Percentiles rank a stretch among this genome's conserved stretches.
phyloP scores from a whole-genome alignment of 306 rosid genomes.

The Calophaca sinica region DNA sequence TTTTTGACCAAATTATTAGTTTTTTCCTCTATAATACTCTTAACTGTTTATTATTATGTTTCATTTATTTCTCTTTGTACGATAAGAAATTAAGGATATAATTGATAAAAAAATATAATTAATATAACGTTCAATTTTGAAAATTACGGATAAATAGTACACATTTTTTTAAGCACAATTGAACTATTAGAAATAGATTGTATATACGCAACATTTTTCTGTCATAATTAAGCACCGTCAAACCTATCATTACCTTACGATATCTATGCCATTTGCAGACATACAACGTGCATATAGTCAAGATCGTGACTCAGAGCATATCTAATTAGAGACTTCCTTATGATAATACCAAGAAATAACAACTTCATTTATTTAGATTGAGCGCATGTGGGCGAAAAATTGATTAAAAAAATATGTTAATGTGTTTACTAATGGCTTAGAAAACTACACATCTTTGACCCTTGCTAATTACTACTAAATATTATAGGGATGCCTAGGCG shows the following conservation, averaged over 20 bases:
- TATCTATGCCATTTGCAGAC: conserved; percentile 7
- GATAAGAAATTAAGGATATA: too few species aligned
- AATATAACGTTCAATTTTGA: too few species aligned
- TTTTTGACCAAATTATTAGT: too few species aligned
- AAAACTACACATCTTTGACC: conserved; percentile 35
- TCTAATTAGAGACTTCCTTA: not conserved
- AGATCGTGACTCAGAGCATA: not conserved
- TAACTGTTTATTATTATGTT: too few species aligned
- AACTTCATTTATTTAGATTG: conserved; percentile 8
- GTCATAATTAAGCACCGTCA: conserved; percentile 32
- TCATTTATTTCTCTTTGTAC: too few species aligned
- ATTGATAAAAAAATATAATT: too few species aligned
- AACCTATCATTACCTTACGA: not conserved
- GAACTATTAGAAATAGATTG: not conserved
- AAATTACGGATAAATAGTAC: too few species aligned
- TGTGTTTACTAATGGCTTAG: conserved; percentile 28
- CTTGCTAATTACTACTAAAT: not conserved
- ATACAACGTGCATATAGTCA: not conserved
- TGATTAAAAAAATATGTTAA: not conserved
- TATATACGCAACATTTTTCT: conserved; percentile 7
- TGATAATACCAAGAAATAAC: not conserved
- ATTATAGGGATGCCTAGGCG: conserved; percentile 4
- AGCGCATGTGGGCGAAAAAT: conserved; percentile 15
- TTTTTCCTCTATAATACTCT: too few species aligned
- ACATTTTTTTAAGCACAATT: too few species aligned